These are phyloP conservation scores for Linnemannia elongata DNA, from an alignment of 192 early-diverging fungal genomes.

Conservation along the genomic window DNA sequence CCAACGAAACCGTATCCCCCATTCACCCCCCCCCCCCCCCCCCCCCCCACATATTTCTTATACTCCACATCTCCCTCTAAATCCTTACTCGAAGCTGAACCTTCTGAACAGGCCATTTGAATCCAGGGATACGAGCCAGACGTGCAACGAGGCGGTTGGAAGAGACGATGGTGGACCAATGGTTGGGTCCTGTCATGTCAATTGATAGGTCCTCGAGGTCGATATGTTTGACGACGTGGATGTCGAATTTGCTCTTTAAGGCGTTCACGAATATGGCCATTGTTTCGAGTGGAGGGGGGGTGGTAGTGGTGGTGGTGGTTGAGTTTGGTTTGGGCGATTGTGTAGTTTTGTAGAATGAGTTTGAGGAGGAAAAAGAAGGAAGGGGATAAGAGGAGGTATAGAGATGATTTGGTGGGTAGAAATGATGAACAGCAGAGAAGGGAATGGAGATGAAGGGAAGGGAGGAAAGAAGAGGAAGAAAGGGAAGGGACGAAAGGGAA, in stretches of 20 bases:
- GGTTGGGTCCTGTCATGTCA: constrained; percentile 40
- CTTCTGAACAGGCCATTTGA: constrained; percentile 49
- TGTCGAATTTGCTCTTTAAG: constrained; percentile 26
- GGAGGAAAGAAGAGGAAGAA: background rate
- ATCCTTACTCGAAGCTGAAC: constrained; percentile 29
- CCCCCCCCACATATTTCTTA: background rate
- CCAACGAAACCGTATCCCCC: background rate
- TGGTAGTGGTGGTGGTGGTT: too few species aligned
- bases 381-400: background rate
- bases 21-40: background rate
- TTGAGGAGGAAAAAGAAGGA: background rate
- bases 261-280: constrained; percentile 22
- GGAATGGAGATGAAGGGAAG: background rate
- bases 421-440: background rate
- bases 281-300: too few species aligned
- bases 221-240: constrained; percentile 40
- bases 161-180: constrained; percentile 30
- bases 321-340: background rate
- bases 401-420: background rate
- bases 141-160: constrained; percentile 32
- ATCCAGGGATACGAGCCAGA: constrained; percentile 41
- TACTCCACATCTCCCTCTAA: background rate
- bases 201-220: constrained; percentile 44
- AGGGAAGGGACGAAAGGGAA: background rate
- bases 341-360: background rate